Evolutionary conservation across 768 basidiomycete species (phyloP).

Genomic region (Mycena olivaceomarginata): DNA sequence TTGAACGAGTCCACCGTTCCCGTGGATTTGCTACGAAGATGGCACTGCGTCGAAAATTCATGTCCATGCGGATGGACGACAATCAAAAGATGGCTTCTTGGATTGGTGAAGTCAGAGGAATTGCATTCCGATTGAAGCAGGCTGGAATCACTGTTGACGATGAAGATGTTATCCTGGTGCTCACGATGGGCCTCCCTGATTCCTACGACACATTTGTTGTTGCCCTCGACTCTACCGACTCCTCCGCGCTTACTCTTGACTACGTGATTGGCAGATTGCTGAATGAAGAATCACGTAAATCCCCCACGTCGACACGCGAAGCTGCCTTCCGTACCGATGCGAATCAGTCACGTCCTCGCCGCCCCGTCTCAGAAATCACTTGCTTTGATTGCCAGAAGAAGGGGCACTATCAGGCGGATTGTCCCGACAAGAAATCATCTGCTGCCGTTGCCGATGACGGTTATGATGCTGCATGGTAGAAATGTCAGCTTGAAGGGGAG

Average conservation of each 20-base stretch:
- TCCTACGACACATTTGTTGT: constrained; percentile 25
- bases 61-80: too few species aligned
- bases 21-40: constrained; percentile 50
- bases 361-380: constrained; percentile 27
- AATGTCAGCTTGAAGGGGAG: constrained; percentile 29
- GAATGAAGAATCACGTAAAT: constrained; percentile 26
- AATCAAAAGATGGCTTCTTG: too few species aligned
- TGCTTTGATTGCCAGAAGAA: constrained; percentile 31
- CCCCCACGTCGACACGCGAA: constrained; percentile 11
- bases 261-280: constrained; percentile 20
- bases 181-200: constrained; percentile 47
- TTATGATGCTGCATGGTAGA: constrained; percentile 29
- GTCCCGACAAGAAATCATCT: constrained; percentile 12
- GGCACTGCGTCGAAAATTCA: too few species aligned
- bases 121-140: constrained; percentile 42
- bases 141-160: constrained; percentile 45
- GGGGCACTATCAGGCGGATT: constrained; percentile 31
- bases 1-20: constrained; percentile 48
- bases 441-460: constrained; percentile 1
- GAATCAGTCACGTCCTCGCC: too few species aligned
- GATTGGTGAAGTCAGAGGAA: constrained; percentile 46
- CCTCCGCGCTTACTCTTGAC: too few species aligned
- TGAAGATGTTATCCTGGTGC: constrained; percentile 50
- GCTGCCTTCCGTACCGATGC: constrained; percentile 15
- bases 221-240: too few species aligned